phyloP scores from a whole-genome alignment of 352 stramenopile genomes.

The Stramenopiles sp. region DNA sequence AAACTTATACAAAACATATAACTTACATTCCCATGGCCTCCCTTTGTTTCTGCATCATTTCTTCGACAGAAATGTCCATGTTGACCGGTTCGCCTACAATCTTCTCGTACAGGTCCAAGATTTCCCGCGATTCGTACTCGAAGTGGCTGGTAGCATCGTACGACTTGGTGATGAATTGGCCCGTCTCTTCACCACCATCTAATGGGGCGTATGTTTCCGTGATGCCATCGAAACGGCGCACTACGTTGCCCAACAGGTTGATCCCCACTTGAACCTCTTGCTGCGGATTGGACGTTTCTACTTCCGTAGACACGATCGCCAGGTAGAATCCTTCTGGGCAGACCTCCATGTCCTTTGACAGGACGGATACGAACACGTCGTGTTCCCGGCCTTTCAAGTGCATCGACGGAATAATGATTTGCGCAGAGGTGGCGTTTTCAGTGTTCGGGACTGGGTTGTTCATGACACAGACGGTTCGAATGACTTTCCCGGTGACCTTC shows the following conservation, averaged over 20 bases:
- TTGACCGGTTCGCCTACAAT: slow-evolving; percentile 91
- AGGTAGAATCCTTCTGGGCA: slow-evolving; percentile 89
- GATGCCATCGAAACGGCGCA: slow-evolving; percentile 88
- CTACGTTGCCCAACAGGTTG: slow-evolving; percentile 79
- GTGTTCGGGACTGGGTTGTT: slow-evolving; percentile 93
- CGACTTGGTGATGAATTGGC: slow-evolving; percentile 92
- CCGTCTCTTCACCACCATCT: slow-evolving; percentile 63
- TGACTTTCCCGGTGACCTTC: slow-evolving; percentile 70
- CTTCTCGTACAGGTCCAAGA: slow-evolving; percentile 88
- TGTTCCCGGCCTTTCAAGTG: slow-evolving; percentile 64
- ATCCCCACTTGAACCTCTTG: slow-evolving; percentile 80
- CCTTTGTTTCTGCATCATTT: no score
- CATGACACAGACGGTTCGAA: slow-evolving; percentile 96
- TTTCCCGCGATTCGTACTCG: slow-evolving; percentile 85
- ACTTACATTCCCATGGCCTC: no score
- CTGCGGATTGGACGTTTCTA: slow-evolving; percentile 83
- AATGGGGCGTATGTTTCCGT: slow-evolving; percentile 81
- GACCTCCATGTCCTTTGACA: slow-evolving; percentile 80
- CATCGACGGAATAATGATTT: slow-evolving; percentile 96
- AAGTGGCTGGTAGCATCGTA: slow-evolving; percentile 88
- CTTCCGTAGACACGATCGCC: slow-evolving; percentile 90
- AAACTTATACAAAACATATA: no score
- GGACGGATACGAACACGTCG: slow-evolving; percentile 95
- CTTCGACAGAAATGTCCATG: slow-evolving; percentile 93
- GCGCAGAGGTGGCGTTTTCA: slow-evolving; percentile 75